Base-by-base conservation (phyloP, 2,329 filamentous ascomycete species). In the Dothideomycetes sp. region DNA sequence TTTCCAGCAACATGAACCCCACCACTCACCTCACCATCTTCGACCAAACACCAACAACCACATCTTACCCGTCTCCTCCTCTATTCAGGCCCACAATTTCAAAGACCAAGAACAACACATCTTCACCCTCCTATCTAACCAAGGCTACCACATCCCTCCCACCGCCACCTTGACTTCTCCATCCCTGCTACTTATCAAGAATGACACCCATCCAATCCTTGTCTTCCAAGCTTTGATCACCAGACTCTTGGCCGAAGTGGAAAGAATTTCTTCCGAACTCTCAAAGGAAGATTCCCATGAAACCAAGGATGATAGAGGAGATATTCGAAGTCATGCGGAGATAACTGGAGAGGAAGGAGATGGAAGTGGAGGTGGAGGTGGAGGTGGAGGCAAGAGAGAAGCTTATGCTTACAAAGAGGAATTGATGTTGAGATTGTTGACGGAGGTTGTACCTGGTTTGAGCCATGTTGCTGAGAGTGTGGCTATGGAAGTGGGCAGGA, bases 391-490 rank as follows among this genome's bases (percentile, higher is more conserved):
- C 12, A 32, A 13, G n/a, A n/a, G n/a, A 11, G 37, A 40, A 24
- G 32, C 32, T 23, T 34, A 42, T 5, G 12, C 5, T 7, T 16
- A 24, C n/a, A 42, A 22, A 17, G 31, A 42, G 17, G n/a, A 23
- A 6, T 17, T 42, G 12, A 35, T 35, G 39, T 15, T 42, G 24
- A 24, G 39, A 24, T 16, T 42, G 39, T 19, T 42, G 18, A 33
- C 24, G 8, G 39, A 42, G 9, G 39, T 42, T 23, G 23, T 30
- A 10, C 39, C 39, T 5, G 31, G 24, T 4, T 16, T 40, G 29
- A 40, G 33, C 12, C 37, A 40, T 20, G 16, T 40, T 8, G 29
- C 37, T 1, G 37, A 40, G 37, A 27, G n/a, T 5, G 16, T 40
- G 5, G 37, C 24, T 9, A 35, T 19, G 24, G 39, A 35, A 11